Base-by-base conservation (phyloP, 2,329 filamentous ascomycete genomes). In the Penicillium glabrum region DNA sequence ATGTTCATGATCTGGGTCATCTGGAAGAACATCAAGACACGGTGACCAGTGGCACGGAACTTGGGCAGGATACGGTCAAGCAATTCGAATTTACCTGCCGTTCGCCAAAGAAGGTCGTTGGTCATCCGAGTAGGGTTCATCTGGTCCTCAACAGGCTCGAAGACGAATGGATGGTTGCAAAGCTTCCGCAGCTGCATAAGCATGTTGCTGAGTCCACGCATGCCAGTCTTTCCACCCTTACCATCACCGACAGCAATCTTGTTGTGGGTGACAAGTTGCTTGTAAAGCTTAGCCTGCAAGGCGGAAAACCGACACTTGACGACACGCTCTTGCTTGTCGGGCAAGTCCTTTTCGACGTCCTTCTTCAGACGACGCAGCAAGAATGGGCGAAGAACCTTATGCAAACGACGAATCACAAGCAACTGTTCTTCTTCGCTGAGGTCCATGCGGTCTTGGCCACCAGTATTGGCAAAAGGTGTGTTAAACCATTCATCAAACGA, bases 1-100 rank as follows among this genome's bases (percentile, higher is more conserved):
- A 99, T 99, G 77, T 99, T 96, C 95, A 99, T 99, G 72, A 99
- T 99, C 60, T 96, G 93, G 4, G 95, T 99, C 95, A 99, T 99
- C 75, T 99, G 95, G 83, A 99, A 99, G 84, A 99, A 99, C 90
- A 99, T 98, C 74, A 99, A 82, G 27, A 98, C 92, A 76, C 95
- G 89, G 85, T 99, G 95, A 16, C 91, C 91, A 1, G 91, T 93
- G 3, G 84, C 87, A 66, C 90, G 86, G 76, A 99, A 98, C 77
- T 99, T 99, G 46, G 95, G 95, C 61, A 99, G 76, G 60, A 99
- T 83, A 51, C 95, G 85, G 73, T 99, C 95, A 26, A 99, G 82
- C 29, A 99, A 82, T 79, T 99, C 95, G 68, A 99, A 99, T 77
- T 99, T 99, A 71, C 95, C 96, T 29, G 93, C 87, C 2, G 93